These are phyloP conservation scores for Colletotrichum truncatum DNA, from an alignment of 2,329 filamentous ascomycete genomes.

Conservation along the genomic window DNA sequence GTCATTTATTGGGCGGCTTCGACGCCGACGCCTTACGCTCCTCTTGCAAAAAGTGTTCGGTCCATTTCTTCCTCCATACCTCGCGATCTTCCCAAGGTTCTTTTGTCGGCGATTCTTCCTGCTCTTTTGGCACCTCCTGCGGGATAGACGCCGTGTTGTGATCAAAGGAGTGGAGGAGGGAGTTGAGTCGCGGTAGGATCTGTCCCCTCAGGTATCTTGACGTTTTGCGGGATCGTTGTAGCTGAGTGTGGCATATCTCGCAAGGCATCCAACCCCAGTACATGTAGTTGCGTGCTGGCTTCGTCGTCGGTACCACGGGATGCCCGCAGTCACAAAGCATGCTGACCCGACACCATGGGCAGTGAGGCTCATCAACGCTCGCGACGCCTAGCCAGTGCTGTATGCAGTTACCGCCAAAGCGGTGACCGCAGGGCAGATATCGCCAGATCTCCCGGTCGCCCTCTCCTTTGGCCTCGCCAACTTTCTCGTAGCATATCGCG, in stretches of 20 bases:
- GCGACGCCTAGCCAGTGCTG: constrained; percentile 51
- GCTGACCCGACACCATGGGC: constrained; percentile 49
- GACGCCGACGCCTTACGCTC: constrained; percentile 20
- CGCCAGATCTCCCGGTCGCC: constrained; percentile 50
- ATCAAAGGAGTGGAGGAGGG: constrained; percentile 28
- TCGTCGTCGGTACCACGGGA: constrained; percentile 39
- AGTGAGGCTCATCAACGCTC: constrained; percentile 45
- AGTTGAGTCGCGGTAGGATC: constrained; percentile 25
- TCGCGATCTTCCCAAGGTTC: constrained; percentile 29
- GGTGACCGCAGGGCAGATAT: constrained; percentile 51
- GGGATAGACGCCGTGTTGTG: constrained; percentile 30
- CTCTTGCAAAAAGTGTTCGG: constrained; percentile 20
- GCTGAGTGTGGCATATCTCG: constrained; percentile 27
- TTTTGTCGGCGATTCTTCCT: constrained; percentile 22
- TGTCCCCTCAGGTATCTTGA: constrained; percentile 24
- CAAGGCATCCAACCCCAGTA: constrained; percentile 25
- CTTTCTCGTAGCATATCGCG: constrained; percentile 53
- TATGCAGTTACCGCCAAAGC: constrained; percentile 53
- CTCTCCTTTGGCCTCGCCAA: constrained; percentile 47
- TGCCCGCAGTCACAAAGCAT: constrained; percentile 44
- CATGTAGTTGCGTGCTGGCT: constrained; percentile 24
- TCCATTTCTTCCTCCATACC: constrained; percentile 30
- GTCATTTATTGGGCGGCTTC: constrained; percentile 20
- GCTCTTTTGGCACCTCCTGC: constrained; percentile 23
- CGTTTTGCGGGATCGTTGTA: constrained; percentile 22